Base-by-base conservation (phyloP, 1,284 basidiomycete species). In the Tausonia pullulans region DNA sequence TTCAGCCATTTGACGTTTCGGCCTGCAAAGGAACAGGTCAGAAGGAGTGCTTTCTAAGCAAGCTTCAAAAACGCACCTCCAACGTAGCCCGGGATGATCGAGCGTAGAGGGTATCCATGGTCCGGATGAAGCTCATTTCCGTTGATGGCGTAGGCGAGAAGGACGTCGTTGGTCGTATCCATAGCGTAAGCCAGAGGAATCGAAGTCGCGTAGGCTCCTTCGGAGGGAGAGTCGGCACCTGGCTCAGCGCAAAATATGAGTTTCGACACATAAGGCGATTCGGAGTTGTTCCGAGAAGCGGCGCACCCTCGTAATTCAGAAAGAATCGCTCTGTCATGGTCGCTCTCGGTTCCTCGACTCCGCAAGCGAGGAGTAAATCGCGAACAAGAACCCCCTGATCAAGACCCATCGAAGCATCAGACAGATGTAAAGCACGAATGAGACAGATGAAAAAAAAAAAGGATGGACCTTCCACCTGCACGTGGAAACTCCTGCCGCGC, bases 1-100 rank as follows among this genome's bases (percentile, higher is more conserved):
- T 86, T 84, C 0, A 87, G 75, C 87, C 87, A 88, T 77, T 88
- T 88, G 16, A 87, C 84, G 84, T 86, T 87, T 14, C 87, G 81
- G 16, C n/a, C 48, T n/a, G 48, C 48, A 49, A 49, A n/a, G n/a
- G n/a, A 49, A 49, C 48, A 49, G n/a, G n/a, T n/a, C 10, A 9
- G 48, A 9, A 49, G n/a, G 10, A 10, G 48, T 49, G 48, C 48
- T 49, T 49, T n/a, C 10, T n/a, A 49, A 9, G 48, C 1, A 49
- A 9, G 48, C n/a, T 10, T 49, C 48, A 49, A 49, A 49, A 49
- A 9, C 48, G 9, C 9, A 49, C 84, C 87, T 11, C 86, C 87
- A 11, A 83, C 79, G 69, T 81, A 83, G 1, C 87, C 86, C 0
- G 87, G 87, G 2, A 85, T 82, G 49, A 88, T 81, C 3, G 85